Conservation (phyloP, 2,329 filamentous ascomycete species). For the Cyanodermella asteris region DNA sequence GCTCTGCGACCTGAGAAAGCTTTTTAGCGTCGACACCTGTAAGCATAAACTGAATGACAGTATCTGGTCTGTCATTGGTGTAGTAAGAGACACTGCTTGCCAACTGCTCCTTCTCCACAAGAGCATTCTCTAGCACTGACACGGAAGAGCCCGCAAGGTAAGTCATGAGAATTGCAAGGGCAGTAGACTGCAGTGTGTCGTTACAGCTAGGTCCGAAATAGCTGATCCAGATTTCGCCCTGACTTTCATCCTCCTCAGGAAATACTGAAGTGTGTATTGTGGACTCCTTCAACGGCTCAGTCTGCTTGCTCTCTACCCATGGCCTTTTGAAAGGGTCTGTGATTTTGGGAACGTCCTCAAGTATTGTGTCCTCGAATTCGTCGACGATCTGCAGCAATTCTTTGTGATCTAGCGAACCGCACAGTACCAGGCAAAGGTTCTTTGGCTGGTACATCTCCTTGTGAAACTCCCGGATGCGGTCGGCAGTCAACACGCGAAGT, state of each 20-base stretch:
- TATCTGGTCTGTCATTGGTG: slow-evolving; percentile 58
- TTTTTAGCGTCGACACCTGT: slow-evolving; percentile 74
- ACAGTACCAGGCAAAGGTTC: slow-evolving; percentile 74
- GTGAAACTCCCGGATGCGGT: slow-evolving; percentile 87
- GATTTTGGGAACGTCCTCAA: slow-evolving; percentile 56
- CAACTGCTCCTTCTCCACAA: slow-evolving; percentile 84
- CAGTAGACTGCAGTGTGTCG: slow-evolving; percentile 42
- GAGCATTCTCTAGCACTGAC: slow-evolving; percentile 69
- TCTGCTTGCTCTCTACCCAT: slow-evolving; percentile 73
- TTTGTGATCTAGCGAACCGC: slow-evolving; percentile 73
- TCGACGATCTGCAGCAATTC: slow-evolving; percentile 65
- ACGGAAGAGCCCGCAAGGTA: slow-evolving; percentile 90
- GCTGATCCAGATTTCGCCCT: slow-evolving; percentile 64
- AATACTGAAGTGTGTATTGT: slow-evolving; percentile 66
- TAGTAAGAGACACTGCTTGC: slow-evolving; percentile 67
- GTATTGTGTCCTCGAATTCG: slow-evolving; percentile 68
- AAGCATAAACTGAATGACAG: slow-evolving; percentile 66
- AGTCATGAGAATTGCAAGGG: slow-evolving; percentile 56
- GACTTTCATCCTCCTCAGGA: slow-evolving; percentile 88
- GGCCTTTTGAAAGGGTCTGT: slow-evolving; percentile 62
- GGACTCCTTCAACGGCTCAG: slow-evolving; percentile 49
- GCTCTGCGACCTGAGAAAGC: slow-evolving; percentile 61
- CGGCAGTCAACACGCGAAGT: slow-evolving; percentile 61
- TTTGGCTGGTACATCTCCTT: slow-evolving; percentile 95
- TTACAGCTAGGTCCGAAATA: slow-evolving; percentile 74